Evolutionary conservation across 495 filamentous ascomycete genomes (phyloP).

Genomic region (Podospora anserina): DNA sequence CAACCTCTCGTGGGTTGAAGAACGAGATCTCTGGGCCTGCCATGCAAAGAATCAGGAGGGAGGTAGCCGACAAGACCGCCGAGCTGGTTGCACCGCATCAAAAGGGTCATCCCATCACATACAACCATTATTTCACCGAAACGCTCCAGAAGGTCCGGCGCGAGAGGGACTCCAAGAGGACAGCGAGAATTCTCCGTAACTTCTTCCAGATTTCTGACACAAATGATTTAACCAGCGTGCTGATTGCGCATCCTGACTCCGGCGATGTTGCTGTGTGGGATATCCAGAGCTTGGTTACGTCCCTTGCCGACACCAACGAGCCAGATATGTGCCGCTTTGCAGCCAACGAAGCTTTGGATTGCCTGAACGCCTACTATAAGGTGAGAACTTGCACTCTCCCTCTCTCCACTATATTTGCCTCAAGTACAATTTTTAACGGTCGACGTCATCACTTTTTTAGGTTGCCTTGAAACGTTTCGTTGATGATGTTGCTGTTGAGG

Average conservation of each 20-base stretch:
- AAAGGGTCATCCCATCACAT: slow-evolving; percentile 50
- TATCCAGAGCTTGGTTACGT: not conserved
- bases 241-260: no score
- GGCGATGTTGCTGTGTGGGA: no score
- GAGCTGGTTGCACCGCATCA: slow-evolving; percentile 39
- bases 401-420: no score
- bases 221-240: no score
- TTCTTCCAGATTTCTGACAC: no score
- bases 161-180: slow-evolving; percentile 21
- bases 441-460: slow-evolving; percentile 30
- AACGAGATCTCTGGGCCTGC: slow-evolving; percentile 31
- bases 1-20: slow-evolving; percentile 32
- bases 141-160: no score
- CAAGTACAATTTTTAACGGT: no score
- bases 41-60: slow-evolving; percentile 24
- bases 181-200: slow-evolving; percentile 16
- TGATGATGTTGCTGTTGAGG: slow-evolving; percentile 59
- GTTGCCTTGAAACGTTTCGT: slow-evolving; percentile 59
- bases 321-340: slow-evolving; percentile 41
- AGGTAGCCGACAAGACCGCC: slow-evolving; percentile 29
- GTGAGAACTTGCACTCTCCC: slow-evolving; percentile 8
- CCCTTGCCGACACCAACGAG: slow-evolving; percentile 27
- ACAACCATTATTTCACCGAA: slow-evolving; percentile 47
- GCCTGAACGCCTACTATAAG: slow-evolving; percentile 53
- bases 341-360: slow-evolving; percentile 47